Evolutionary conservation across 2,329 filamentous ascomycete species (phyloP), one percentile per base, ranked within the genome.

Genomic region (Parastagonospora avenae): DNA sequence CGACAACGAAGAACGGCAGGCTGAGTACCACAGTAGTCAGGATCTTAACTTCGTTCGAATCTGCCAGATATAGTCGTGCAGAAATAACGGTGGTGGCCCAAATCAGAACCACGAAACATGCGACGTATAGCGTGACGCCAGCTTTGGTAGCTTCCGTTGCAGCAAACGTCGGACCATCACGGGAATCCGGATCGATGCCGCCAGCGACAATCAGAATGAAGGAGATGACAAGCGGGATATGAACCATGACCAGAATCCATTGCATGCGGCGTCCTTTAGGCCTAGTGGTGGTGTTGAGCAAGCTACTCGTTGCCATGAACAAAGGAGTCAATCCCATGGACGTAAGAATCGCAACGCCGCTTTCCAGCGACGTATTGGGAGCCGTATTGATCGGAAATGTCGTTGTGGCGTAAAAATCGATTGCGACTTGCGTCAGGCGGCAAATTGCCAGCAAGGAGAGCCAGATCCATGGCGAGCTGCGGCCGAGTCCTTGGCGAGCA

Each of bases 221-320:
- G 2, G 70, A 72, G 40, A 70, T 62, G 16, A 68, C 48, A 15
- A 72, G 55, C 6, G 70, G 70, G 38, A 72, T 56, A 40, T 72
- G 65, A 1, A 70, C 53, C 14, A 68, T 55, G 8, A 72, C 55
- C 29, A 72, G 58, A 43, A 72, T 66, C 70, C 70, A 72, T 59
- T 72, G 70, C 70, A 72, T 72, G 37, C 68, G 65, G 28, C 70
- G 59, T 37, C 70, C 70, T 47, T 72, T 72, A 9, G 70, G 70
- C 37, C 64, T 54, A 4, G 64, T 62, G 1, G 68, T 72, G 5
- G 66, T 56, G 52, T 72, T 72, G 46, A 72, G 64, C 14, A 72
- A 55, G 46, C 64, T 68, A 47, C 63, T 58, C 7, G 70, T 72
- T 4, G 67, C 55, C 70, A 72, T 71, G 49, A 72, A 72, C 47